Evolutionary conservation across 768 basidiomycete genomes (phyloP).

Genomic region (Amanita muscaria): DNA sequence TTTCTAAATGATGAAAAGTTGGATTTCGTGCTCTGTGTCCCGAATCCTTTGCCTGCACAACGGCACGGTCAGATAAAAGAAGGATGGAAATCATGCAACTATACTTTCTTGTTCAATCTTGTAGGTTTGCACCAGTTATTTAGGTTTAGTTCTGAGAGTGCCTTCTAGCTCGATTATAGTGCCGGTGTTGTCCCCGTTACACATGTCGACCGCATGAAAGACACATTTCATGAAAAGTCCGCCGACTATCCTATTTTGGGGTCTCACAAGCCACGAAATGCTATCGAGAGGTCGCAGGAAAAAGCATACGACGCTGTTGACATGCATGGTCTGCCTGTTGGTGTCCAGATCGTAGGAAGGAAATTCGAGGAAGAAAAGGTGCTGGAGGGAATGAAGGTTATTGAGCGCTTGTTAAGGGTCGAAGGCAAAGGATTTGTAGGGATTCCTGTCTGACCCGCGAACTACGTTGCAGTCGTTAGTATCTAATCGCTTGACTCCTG

Average conservation of each 20-base stretch:
- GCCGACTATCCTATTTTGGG: conserved; percentile 15
- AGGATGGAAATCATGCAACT: conserved; percentile 44
- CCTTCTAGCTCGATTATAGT: conserved; percentile 25
- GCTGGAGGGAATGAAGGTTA: conserved; percentile 47
- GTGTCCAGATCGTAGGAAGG: conserved; percentile 51
- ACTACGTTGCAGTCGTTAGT: too few relatives aligned
- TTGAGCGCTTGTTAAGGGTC: conserved; percentile 27
- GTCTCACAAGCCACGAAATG: conserved; percentile 25
- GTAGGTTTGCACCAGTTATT: conserved; percentile 22
- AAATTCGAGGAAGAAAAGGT: conserved; percentile 60
- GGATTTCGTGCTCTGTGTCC: conserved; percentile 50
- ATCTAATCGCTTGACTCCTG: too few relatives aligned
- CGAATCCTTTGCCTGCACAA: conserved; percentile 47
- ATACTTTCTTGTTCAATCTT: conserved; percentile 56
- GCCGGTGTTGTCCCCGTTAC: conserved; percentile 56
- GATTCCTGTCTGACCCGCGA: too few relatives aligned
- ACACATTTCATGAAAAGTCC: conserved; percentile 28
- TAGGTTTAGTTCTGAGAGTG: neutral
- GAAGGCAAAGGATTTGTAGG: conserved; percentile 21
- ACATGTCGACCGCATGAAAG: conserved; percentile 36
- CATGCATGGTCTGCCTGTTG: conserved; percentile 53
- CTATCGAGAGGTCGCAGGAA: conserved; percentile 38
- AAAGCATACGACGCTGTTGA: conserved; percentile 39
- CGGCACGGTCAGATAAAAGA: conserved; percentile 45
- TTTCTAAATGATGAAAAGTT: conserved; percentile 32